Conservation (phyloP, 257 asterid genomes). For the Primulina eburnea region DNA sequence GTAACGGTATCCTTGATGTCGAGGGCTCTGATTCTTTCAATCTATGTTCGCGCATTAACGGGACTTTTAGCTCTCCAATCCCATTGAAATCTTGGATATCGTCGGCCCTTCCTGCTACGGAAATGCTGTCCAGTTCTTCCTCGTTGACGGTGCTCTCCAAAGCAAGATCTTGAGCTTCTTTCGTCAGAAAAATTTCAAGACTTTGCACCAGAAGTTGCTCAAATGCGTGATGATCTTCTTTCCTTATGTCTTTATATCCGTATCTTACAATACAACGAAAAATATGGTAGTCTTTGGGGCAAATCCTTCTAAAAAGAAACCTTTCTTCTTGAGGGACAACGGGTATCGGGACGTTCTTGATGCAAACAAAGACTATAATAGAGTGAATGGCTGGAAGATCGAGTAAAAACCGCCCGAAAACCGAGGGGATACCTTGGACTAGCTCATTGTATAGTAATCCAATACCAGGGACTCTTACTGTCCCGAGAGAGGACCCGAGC, state of each 20-base stretch:
- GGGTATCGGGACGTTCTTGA: constrained; percentile 81
- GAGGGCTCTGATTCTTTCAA: constrained; percentile 29
- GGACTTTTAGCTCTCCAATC: constrained; percentile 43
- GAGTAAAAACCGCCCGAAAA: constrained; percentile 67
- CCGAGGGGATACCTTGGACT: constrained; percentile 87
- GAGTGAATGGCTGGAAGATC: constrained; percentile 95
- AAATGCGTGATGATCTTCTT: constrained; percentile 80
- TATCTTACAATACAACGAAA: constrained; percentile 91
- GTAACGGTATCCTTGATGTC: constrained; percentile 5
- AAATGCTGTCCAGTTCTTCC: constrained; percentile 41
- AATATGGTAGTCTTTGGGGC: constrained; percentile 92
- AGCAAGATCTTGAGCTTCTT: constrained; percentile 75
- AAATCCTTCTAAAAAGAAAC: constrained; percentile 71
- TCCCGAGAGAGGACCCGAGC: constrained; percentile 78
- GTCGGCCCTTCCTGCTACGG: constrained; percentile 42
- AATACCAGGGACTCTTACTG: constrained; percentile 82
- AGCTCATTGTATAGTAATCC: constrained; percentile 88
- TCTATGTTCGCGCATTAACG: constrained; percentile 51
- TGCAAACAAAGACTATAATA: constrained; percentile 74
- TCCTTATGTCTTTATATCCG: constrained; percentile 84
- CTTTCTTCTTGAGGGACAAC: constrained; percentile 91
- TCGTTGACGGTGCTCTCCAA: constrained; percentile 41
- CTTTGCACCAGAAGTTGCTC: constrained; percentile 79
- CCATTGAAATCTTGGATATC: constrained; percentile 37
- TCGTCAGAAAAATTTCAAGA: constrained; percentile 68